Base-by-base conservation (phyloP, 1,139 yeast genomes). In the Kodamaea anthophila region DNA sequence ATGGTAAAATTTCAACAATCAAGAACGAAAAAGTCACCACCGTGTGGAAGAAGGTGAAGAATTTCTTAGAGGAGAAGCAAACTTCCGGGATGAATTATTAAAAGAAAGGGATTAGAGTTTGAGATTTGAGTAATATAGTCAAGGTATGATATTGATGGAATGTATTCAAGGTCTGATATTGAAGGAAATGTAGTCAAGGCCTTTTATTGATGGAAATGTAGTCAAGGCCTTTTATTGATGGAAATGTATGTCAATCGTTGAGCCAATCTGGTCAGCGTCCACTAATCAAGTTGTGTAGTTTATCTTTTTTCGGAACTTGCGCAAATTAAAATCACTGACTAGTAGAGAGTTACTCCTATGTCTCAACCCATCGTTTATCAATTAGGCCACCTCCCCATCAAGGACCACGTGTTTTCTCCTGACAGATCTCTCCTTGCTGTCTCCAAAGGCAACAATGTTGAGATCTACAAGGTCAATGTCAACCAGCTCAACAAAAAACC, bases 391-490 rank as follows among this genome's bases (percentile, higher is more conserved):
- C 72, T 71, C 37, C 93, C 96, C 40, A 84, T 88, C 48, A 84
- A 87, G 49, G 95, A 91, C 51, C 97, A 91, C 55, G 80, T 86
- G 34, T 88, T 85, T 55, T 78, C 88, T 16, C 67, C 73, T 19
- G 93, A 85, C 57, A 58, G 66, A 32, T 65, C 73, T 33, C 49
- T 76, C 26, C 68, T 91, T 37, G 97, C 96, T 16, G 74, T 88
- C 37, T 85, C 97, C 32, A 82, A 85, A 46, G 86, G 72, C 32
- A 78, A 73, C 44, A 65, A 71, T 29, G 88, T 86, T 36, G 87
- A 85, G 51, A 69, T 91, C 39, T 87, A 81, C 61, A 71, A 72
- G 43, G 54, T 77, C 15, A 49, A 65, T n/a, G 37, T 51, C 25
- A 43, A 50, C 32, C 43, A 51, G 23, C 33, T 36, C 18, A 29